Evolutionary conservation across 2,329 filamentous ascomycete genomes (phyloP).

Genomic region (Penicillium sp.): DNA sequence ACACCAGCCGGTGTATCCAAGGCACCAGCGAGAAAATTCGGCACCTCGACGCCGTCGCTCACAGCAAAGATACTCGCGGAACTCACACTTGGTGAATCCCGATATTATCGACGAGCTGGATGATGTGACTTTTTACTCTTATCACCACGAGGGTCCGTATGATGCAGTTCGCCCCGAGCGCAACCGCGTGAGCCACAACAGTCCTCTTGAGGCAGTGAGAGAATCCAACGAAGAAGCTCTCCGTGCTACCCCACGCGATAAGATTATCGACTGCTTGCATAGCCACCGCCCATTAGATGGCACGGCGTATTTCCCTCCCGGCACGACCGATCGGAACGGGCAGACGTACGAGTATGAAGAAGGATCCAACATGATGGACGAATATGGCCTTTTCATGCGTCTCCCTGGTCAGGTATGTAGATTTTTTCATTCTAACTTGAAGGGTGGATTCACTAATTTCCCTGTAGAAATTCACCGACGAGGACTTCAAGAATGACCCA

Average conservation of each 20-base stretch:
- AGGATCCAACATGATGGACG: slow-evolving; percentile 83
- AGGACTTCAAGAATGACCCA: slow-evolving; percentile 46
- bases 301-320: slow-evolving; percentile 74
- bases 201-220: slow-evolving; percentile 76
- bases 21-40: slow-evolving; percentile 21
- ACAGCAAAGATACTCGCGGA: slow-evolving; percentile 24
- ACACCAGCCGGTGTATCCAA: slow-evolving; percentile 33
- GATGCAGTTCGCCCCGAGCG: slow-evolving; percentile 78
- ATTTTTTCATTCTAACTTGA: background rate
- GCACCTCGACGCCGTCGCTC: slow-evolving; percentile 24
- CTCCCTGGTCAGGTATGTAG: slow-evolving; percentile 71
- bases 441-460: slow-evolving; percentile 13
- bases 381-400: slow-evolving; percentile 67
- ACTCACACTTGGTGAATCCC: slow-evolving; percentile 56
- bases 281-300: slow-evolving; percentile 81
- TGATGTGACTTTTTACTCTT: slow-evolving; percentile 62
- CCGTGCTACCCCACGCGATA: slow-evolving; percentile 77
- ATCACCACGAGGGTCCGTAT: slow-evolving; percentile 90
- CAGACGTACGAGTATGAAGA: slow-evolving; percentile 77
- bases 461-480: slow-evolving; percentile 45
- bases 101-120: slow-evolving; percentile 85
- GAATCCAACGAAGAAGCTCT: slow-evolving; percentile 76
- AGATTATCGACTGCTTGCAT: slow-evolving; percentile 71
- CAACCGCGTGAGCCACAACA: slow-evolving; percentile 65
- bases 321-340: slow-evolving; percentile 69